These are phyloP conservation scores for Capsicum baccatum DNA, from an alignment of 257 asterid genomes.

Conservation along the genomic window DNA sequence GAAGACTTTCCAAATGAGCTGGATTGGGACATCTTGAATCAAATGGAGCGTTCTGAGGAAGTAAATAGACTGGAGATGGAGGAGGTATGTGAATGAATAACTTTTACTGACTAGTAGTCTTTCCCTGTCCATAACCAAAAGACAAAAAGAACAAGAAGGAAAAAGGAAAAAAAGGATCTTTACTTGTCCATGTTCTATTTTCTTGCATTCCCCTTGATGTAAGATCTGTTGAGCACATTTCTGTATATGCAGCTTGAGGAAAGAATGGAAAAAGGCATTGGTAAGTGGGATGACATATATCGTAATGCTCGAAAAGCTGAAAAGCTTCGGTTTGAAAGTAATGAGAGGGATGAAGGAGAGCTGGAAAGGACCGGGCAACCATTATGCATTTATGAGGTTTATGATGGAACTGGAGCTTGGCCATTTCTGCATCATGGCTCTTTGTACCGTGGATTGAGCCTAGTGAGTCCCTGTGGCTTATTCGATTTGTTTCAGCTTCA, in stretches of 20 bases:
- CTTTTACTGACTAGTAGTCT: slow-evolving; percentile 29
- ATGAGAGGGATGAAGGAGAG: slow-evolving; percentile 99
- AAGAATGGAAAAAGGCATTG: slow-evolving; percentile 87
- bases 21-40: slow-evolving; percentile 84
- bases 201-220: slow-evolving; percentile 30
- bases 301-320: slow-evolving; percentile 93
- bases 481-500: background rate
- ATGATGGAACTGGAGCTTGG: slow-evolving; percentile 95
- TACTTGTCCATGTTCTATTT: slow-evolving; percentile 1
- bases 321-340: slow-evolving; percentile 83
- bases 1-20: slow-evolving; percentile 62
- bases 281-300: slow-evolving; percentile 91
- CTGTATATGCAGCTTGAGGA: slow-evolving; percentile 75
- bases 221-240: slow-evolving; percentile 33
- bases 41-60: slow-evolving; percentile 87
- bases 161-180: background rate
- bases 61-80: slow-evolving; percentile 76
- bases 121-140: slow-evolving; percentile 6
- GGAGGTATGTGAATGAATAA: slow-evolving; percentile 63
- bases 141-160: background rate
- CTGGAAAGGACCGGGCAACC: slow-evolving; percentile 98
- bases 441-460: slow-evolving; percentile 95
- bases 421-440: slow-evolving; percentile 98
- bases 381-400: slow-evolving; percentile 90
- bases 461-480: slow-evolving; percentile 61